Evolutionary conservation across 441 rosid species (phyloP).

Genomic region (Corymbia calophylla): DNA sequence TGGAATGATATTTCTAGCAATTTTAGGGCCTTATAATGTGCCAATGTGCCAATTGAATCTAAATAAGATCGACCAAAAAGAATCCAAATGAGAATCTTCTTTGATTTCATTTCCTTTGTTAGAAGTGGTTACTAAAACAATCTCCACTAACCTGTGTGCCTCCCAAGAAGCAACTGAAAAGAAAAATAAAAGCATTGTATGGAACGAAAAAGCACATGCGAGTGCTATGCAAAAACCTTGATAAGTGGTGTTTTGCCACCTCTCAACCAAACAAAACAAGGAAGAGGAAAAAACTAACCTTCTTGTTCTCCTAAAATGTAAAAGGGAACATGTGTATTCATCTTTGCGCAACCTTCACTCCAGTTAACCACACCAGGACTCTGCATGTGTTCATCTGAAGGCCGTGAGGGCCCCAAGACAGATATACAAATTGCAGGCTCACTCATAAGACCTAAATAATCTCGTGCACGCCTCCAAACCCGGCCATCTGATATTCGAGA

Average conservation of each 20-base stretch:
- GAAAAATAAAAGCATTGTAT: not conserved
- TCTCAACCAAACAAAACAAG: not conserved
- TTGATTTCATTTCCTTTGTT: not conserved
- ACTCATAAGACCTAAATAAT: constrained; percentile 79
- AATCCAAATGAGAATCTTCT: not conserved
- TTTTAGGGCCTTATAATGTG: not conserved
- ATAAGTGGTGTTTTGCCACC: not conserved
- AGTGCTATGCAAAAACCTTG: not conserved
- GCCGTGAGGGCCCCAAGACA: constrained; percentile 62
- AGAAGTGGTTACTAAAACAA: not conserved
- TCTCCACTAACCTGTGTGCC: not conserved
- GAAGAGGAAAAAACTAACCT: constrained; percentile 37
- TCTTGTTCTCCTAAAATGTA: constrained; percentile 76
- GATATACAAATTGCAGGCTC: constrained; percentile 83
- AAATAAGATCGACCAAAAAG: not conserved
- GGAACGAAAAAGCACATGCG: not conserved
- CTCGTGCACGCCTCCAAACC: constrained; percentile 83
- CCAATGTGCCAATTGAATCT: not conserved
- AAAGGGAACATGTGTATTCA: constrained; percentile 78
- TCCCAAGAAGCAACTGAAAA: not conserved
- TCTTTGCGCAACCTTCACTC: constrained; percentile 65
- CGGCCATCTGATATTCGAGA: constrained; percentile 78
- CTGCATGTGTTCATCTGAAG: constrained; percentile 33
- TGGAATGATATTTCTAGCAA: not conserved
- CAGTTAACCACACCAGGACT: constrained; percentile 74